phyloP scores from a whole-genome alignment of 106 monocot genomes.

The Narthecium ossifragum region DNA sequence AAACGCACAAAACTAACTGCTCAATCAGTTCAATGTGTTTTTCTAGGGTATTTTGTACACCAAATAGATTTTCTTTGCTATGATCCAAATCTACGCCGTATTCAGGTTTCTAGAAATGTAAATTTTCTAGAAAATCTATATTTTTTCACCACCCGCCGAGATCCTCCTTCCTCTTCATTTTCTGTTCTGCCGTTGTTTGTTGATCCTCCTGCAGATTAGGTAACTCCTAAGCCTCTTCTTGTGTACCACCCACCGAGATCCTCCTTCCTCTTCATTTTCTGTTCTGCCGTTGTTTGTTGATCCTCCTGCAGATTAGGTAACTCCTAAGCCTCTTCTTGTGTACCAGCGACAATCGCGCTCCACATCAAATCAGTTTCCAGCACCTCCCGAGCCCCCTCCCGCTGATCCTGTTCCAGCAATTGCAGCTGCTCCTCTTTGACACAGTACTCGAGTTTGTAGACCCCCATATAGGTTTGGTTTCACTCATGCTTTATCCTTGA shows the following conservation, averaged over 20 bases:
- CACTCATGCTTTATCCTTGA: not conserved
- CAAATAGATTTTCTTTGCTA: conserved; percentile 7
- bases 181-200: not conserved
- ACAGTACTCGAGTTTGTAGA: not conserved
- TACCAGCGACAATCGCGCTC: not conserved
- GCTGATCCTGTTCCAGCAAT: not conserved
- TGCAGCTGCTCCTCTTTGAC: not conserved
- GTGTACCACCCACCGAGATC: not conserved
- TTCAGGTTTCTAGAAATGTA: conserved; percentile 8
- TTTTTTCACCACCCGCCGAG: conserved; percentile 7
- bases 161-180: not conserved
- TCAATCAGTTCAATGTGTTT: conserved; percentile 8
- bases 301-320: not conserved
- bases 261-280: not conserved
- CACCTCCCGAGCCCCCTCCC: not conserved
- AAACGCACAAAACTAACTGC: conserved; percentile 7
- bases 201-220: not conserved
- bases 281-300: not conserved
- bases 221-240: not conserved
- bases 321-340: not conserved
- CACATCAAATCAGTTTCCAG: not conserved
- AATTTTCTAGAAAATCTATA: conserved; percentile 8
- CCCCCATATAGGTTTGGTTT: conserved; percentile 6
- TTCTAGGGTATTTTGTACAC: not conserved
- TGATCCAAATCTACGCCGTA: not conserved